Conservation (phyloP, 805 yeast species). For the Naumovozyma baii region DNA sequence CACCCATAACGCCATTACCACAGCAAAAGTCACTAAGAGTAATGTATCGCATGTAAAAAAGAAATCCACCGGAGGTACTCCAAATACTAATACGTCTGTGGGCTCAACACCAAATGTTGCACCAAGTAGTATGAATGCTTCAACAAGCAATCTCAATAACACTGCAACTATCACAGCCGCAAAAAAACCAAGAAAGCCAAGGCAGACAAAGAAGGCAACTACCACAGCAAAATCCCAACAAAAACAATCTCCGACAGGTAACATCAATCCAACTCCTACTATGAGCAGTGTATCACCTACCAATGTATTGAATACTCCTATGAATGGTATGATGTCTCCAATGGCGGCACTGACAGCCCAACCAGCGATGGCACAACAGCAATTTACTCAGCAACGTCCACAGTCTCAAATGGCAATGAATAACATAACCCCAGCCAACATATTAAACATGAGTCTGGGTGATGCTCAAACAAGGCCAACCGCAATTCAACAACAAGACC, state of each 20-base stretch:
- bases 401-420: conserved; percentile 10
- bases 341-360: conserved; percentile 1
- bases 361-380: conserved; percentile 4
- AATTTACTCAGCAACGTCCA: conserved; percentile 3
- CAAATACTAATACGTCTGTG: conserved; percentile 2
- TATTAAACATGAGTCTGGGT: conserved; percentile 12
- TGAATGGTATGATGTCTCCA: conserved; percentile 11
- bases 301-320: conserved; percentile 17
- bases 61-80: conserved; percentile 5
- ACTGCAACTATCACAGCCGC: conserved; percentile 8
- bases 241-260: conserved; percentile 2
- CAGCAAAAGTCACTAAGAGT: background rate
- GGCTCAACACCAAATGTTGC: conserved; percentile 1
- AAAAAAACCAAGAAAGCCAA: conserved; percentile 20
- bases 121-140: conserved; percentile 2
- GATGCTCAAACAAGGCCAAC: background rate
- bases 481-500: conserved; percentile 2
- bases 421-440: conserved; percentile 17
- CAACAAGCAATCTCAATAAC: conserved; percentile 1
- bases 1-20: conserved; percentile 1
- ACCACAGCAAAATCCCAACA: conserved; percentile 2
- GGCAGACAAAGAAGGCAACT: conserved; percentile 12
- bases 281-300: conserved; percentile 16
- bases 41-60: background rate
- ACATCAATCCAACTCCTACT: conserved; percentile 11